These are phyloP conservation scores for Lycium barbarum DNA, from an alignment of 257 asterid genomes.

Conservation along the genomic window DNA sequence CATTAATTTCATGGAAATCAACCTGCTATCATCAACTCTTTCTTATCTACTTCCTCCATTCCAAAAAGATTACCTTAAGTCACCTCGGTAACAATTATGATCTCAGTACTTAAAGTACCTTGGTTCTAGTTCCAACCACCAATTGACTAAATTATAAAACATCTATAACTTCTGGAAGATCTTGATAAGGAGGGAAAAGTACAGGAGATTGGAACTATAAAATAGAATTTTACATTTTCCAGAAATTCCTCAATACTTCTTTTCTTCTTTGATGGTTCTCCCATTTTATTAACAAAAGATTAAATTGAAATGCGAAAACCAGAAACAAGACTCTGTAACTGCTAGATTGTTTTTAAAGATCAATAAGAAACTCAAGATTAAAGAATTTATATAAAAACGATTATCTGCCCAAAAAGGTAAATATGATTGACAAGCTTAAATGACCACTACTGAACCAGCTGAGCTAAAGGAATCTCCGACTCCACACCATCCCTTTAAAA, in stretches of 20 bases:
- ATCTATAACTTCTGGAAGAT: not conserved
- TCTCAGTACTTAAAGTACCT: not conserved
- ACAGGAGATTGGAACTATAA: not conserved
- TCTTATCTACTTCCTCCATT: not conserved
- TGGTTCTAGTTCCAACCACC: not conserved
- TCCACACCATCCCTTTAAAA: not conserved
- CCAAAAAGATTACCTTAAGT: not conserved
- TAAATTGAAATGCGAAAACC: not conserved
- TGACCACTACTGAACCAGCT: not conserved
- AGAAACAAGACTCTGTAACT: not conserved
- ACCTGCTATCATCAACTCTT: not conserved
- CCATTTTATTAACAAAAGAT: not conserved
- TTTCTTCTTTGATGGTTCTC: not conserved
- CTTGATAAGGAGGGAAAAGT: not conserved
- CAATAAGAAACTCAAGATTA: not conserved
- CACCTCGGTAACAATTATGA: not conserved
- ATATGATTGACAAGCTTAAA: conserved; percentile 9
- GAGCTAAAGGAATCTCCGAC: not conserved
- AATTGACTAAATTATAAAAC: not conserved
- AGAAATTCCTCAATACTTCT: not conserved
- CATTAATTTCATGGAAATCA: not conserved
- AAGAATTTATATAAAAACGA: not conserved
- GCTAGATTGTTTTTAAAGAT: not conserved
- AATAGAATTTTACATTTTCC: not conserved
- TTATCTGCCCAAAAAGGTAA: not conserved